Base-by-base conservation (phyloP, 2,329 filamentous ascomycete genomes). In the Acrodontium crateriforme region DNA sequence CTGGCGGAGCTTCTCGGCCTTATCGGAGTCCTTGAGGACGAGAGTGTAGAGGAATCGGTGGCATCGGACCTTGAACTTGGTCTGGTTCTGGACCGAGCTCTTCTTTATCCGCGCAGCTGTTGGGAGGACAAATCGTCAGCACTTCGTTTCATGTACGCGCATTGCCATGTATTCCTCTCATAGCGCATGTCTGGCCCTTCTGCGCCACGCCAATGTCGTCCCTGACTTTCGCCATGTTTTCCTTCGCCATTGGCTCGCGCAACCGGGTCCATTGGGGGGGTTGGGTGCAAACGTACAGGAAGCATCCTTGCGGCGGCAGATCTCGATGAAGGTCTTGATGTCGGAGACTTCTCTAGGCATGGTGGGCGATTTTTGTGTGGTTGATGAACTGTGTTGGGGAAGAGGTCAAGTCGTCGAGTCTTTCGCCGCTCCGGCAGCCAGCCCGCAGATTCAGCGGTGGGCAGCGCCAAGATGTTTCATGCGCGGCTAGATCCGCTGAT, bases 41-140 rank as follows among this genome's bases (percentile, higher is more conserved):
- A 98, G 78, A 51, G 89, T 94, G 80, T 98, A 98, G 51, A 98
- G 72, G 72, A 89, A 77, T 57, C 77, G 75, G 29, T 49, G 41
- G 79, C 89, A 95, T 65, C 89, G 83, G 74, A 98, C 87, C 83
- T 98, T 98, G 84, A 98, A 95, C 80, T 98, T 98, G 78, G 89
- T 85, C 72, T 87, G 78, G 61, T 31, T 34, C 57, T 69, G 68
- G 68, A 79, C 77, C 65, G 76, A 78, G 76, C 78, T 92, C 74
- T 91, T 89, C 84, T 95, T 66, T 54, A 67, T 63, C 48, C 61
- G 56, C 39, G 62, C 63, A 39, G 63, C 62, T 65, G 41, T 44
- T 27, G 30, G 20, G 18, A n/a, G n/a, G n/a, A n/a, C n/a, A n/a
- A n/a, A n/a, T n/a, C 16, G 20, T 29, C 29, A 36, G 32, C 18